Base-by-base conservation (phyloP, 768 basidiomycete genomes). In the Suillus sp. region DNA sequence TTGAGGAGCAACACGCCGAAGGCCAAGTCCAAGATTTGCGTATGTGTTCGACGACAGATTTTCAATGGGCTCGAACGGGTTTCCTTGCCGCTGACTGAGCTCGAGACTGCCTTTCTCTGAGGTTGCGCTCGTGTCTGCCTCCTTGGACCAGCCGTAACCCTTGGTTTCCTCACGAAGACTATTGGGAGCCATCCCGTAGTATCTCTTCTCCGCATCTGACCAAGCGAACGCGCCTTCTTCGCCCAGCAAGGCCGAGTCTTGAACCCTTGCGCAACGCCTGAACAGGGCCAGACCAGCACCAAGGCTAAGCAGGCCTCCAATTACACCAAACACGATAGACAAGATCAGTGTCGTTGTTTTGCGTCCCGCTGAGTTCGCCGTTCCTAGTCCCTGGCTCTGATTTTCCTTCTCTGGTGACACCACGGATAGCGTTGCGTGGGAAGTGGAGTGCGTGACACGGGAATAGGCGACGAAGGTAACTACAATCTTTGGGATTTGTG, bases 401-500 rank as follows among this genome's bases (percentile, higher is more conserved):
- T 83, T 74, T 74, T 63, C 78, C 73, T 51, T 71, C 61, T 38
- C 78, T 66, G 48, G 81, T 72, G 62, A 87, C 72, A 60, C 81
- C 35, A 92, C 77, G 1, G 80, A 73, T 20, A 92, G 78, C 61
- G 67, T 82, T 1, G 88, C 80, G 68, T 91, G 89, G 22, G 90
- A 92, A 1, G 85, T 90, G 18, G 90, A 88, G 67, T 87, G 90
- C 2, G 87, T 90, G 22, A 81, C 61, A 42, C 72, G 77, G 37
- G 88, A 90, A 73, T 86, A 90, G 3, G 90, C 91, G 8, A 86
- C 86, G 66, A 92, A 89, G 3, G 84, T 84, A 56, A 86, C 77
- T 1, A 76, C 73, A 45, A 87, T 79, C 50, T 80, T 78, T 20
- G 80, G 69, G 35, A 66, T 66, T 34, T 77, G 67, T 27, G 81